Conservation (phyloP, 2,329 filamentous ascomycete genomes). For the Hirsutella minnesotensis region DNA sequence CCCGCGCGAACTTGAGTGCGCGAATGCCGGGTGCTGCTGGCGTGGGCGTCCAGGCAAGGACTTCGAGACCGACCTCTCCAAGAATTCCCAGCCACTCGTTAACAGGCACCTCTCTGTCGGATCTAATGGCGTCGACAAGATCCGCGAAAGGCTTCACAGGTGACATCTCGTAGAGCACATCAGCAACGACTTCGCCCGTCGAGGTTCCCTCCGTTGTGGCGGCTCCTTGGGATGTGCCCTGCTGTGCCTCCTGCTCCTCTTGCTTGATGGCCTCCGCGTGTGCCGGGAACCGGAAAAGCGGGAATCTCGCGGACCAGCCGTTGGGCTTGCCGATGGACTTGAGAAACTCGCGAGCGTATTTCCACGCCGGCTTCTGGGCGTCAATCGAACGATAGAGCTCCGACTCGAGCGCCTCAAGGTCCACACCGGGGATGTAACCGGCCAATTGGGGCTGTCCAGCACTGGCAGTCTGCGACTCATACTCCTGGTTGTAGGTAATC, state of each 20-base stretch:
- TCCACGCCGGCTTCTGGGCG: background rate
- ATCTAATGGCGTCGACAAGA: background rate
- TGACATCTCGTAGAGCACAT: background rate
- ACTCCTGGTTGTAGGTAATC: background rate
- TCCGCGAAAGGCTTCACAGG: background rate
- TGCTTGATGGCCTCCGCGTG: background rate
- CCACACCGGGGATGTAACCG: background rate
- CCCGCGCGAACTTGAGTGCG: background rate
- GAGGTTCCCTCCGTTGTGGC: background rate
- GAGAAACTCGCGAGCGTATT: background rate
- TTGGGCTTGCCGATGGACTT: background rate
- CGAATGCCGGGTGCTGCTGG: background rate
- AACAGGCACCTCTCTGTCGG: background rate
- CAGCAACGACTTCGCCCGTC: background rate
- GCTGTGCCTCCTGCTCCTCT: background rate
- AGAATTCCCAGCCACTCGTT: background rate
- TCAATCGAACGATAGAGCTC: background rate
- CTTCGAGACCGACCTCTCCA: background rate
- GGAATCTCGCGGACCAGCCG: background rate
- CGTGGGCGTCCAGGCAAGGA: background rate
- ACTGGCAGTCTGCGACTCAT: background rate
- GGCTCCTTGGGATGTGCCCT: background rate
- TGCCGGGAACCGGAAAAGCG: background rate
- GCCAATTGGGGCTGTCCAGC: background rate
- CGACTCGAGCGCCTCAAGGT: background rate